Percentiles rank a stretch among this genome's conserved stretches.
Evolutionary conservation across 1,139 yeast species (phyloP).

Genomic region (Chernovozyma aurita): DNA sequence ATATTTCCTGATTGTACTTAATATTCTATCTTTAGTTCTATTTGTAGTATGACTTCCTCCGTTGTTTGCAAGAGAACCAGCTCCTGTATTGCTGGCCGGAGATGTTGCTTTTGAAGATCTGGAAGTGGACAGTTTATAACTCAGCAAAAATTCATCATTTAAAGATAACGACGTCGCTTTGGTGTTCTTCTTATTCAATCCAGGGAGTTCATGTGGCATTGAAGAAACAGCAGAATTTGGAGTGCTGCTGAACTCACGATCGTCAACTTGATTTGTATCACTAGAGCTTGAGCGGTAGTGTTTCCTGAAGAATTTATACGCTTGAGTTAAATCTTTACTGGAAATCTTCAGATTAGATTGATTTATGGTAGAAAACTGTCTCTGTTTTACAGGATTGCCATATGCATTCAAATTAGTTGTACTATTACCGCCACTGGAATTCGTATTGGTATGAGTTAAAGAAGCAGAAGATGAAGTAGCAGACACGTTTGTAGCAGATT

Average conservation of each 20-base stretch:
- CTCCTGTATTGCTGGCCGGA: neutral
- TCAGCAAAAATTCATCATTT: conserved; percentile 7
- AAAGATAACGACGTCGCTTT: conserved; percentile 4
- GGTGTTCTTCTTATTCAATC: conserved; percentile 3
- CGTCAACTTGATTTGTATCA: conserved; percentile 42
- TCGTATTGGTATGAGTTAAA: neutral
- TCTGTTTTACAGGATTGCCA: conserved; percentile 16
- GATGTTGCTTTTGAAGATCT: neutral
- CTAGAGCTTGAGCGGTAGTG: conserved; percentile 56
- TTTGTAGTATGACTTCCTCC: neutral
- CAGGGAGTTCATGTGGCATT: conserved; percentile 4
- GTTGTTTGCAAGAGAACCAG: neutral
- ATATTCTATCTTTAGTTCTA: conserved; percentile 30
- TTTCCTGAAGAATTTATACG: conserved; percentile 53
- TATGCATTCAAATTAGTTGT: conserved; percentile 6
- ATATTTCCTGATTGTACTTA: conserved; percentile 39
- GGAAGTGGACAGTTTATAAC: too few species aligned
- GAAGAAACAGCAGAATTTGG: conserved; percentile 5
- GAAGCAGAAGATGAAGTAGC: conserved; percentile 15
- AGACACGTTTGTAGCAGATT: conserved; percentile 6
- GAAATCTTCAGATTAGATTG: conserved; percentile 18
- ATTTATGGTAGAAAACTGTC: conserved; percentile 58
- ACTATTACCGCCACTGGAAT: conserved; percentile 9
- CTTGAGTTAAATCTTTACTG: conserved; percentile 26
- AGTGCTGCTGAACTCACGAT: conserved; percentile 2